These are phyloP conservation scores for Agrocybe praecox DNA, from an alignment of 768 basidiomycete species.

Conservation along the genomic window DNA sequence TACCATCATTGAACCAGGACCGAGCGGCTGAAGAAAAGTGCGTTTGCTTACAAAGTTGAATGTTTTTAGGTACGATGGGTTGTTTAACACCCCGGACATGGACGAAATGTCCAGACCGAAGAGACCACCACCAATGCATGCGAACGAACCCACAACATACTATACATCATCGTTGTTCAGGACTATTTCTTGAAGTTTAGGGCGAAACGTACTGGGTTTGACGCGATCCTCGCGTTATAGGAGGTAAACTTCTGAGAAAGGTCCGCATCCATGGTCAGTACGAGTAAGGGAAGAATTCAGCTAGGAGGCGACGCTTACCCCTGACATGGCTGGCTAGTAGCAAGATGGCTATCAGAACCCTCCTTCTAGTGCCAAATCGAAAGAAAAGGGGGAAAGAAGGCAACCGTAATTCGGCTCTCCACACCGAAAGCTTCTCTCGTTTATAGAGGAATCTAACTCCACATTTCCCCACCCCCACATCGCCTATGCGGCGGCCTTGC, in stretches of 20 bases:
- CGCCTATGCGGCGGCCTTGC: too few relatives aligned
- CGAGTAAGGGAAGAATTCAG: background rate
- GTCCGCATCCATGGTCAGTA: too few relatives aligned
- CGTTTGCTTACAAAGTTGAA: constrained; percentile 34
- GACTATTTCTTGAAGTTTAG: too few relatives aligned
- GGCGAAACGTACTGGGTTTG: constrained; percentile 18
- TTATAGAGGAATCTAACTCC: background rate
- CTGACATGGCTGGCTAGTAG: background rate
- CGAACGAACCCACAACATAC: constrained; percentile 81
- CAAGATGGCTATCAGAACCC: too few relatives aligned
- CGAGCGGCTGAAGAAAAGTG: background rate
- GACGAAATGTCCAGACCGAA: constrained; percentile 85
- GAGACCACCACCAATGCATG: constrained; percentile 79
- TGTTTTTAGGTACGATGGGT: constrained; percentile 35
- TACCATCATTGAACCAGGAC: background rate
- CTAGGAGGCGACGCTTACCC: background rate
- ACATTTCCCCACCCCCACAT: background rate
- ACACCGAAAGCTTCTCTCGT: background rate
- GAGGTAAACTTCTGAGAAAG: constrained; percentile 16
- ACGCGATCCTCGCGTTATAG: constrained; percentile 34
- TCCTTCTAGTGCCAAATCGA: background rate
- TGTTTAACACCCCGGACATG: constrained; percentile 75
- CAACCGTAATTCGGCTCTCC: background rate
- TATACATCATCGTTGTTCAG: constrained; percentile 21
- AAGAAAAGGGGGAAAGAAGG: background rate